Conservation (phyloP, 139 green algal genomes). For the Micromonas commoda region DNA sequence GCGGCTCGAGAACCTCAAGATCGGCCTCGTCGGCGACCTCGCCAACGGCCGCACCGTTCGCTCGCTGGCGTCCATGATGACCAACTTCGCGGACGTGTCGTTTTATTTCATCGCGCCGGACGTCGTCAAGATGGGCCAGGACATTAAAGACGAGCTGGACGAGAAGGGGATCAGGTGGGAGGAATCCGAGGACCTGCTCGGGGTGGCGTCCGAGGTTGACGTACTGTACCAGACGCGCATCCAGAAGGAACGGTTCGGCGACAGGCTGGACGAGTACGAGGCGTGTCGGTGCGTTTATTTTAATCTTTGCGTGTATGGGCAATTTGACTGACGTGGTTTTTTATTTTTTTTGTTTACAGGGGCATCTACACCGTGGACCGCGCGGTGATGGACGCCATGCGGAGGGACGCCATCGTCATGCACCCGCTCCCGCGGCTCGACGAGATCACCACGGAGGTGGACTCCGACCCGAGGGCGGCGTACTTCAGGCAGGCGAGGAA, state of each 20-base stretch:
- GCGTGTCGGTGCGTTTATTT: no score
- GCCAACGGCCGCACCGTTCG: conserved; percentile 90
- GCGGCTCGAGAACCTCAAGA: conserved; percentile 37
- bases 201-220: conserved; percentile 48
- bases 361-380: conserved; percentile 87
- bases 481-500: conserved; percentile 98
- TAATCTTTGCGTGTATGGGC: no score
- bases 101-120: conserved; percentile 94
- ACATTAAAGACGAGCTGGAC: conserved; percentile 86
- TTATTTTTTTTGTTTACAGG: no score
- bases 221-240: conserved; percentile 98
- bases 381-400: conserved; percentile 70
- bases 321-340: no score
- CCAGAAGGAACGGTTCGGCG: conserved; percentile 91
- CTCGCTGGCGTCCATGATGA: conserved; percentile 79
- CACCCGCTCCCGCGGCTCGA: conserved; percentile 95
- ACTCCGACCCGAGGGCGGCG: conserved; percentile 83
- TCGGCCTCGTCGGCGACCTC: conserved; percentile 94
- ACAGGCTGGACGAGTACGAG: conserved; percentile 44
- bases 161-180: conserved; percentile 69
- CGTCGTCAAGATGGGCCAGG: conserved; percentile 86
- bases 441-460: conserved; percentile 89
- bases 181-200: conserved; percentile 66
- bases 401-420: conserved; percentile 79
- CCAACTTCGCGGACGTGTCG: conserved; percentile 80